These are phyloP conservation scores for Ogataea trehalophila DNA, from an alignment of 805 yeast species.

Conservation along the genomic window DNA sequence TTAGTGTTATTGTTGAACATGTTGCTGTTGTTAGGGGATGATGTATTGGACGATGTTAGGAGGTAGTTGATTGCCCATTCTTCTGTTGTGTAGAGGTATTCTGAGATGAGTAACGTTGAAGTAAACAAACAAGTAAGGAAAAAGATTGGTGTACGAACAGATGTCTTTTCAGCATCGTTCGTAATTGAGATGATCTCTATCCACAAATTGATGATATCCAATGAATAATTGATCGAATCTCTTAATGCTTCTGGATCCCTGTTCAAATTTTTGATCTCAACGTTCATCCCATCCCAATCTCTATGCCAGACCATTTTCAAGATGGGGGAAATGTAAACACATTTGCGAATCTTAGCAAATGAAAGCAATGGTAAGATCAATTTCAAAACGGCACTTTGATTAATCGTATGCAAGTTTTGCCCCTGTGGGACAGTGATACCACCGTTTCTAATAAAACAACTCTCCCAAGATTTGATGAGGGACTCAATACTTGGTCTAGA, in stretches of 20 bases:
- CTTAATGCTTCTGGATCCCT: slow-evolving; percentile 59
- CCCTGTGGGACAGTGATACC: slow-evolving; percentile 56
- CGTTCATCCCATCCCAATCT: slow-evolving; percentile 67
- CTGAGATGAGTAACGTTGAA: slow-evolving; percentile 57
- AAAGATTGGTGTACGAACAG: slow-evolving; percentile 71
- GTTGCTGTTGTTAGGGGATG: slow-evolving; percentile 20
- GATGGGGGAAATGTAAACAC: slow-evolving; percentile 57
- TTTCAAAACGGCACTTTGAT: slow-evolving; percentile 52
- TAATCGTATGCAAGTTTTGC: slow-evolving; percentile 43
- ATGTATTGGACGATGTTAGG: no score
- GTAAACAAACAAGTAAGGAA: slow-evolving; percentile 68
- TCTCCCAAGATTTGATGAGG: slow-evolving; percentile 65
- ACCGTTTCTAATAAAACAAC: slow-evolving; percentile 52
- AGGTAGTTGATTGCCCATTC: slow-evolving; percentile 39
- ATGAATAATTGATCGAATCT: slow-evolving; percentile 54
- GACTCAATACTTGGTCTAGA: slow-evolving; percentile 54
- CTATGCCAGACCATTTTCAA: slow-evolving; percentile 56
- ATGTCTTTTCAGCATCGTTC: slow-evolving; percentile 60
- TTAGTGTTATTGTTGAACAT: slow-evolving; percentile 6
- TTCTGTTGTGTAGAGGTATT: slow-evolving; percentile 55
- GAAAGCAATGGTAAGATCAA: slow-evolving; percentile 61
- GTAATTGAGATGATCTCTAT: slow-evolving; percentile 62
- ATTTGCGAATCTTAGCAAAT: slow-evolving; percentile 62
- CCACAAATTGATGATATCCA: slow-evolving; percentile 65
- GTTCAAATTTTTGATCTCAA: slow-evolving; percentile 40